A percentile compares a stretch with the other conserved stretches of the same genome.
phyloP scores from a whole-genome alignment of 306 rosid species.

The Cucumis hystrix region DNA sequence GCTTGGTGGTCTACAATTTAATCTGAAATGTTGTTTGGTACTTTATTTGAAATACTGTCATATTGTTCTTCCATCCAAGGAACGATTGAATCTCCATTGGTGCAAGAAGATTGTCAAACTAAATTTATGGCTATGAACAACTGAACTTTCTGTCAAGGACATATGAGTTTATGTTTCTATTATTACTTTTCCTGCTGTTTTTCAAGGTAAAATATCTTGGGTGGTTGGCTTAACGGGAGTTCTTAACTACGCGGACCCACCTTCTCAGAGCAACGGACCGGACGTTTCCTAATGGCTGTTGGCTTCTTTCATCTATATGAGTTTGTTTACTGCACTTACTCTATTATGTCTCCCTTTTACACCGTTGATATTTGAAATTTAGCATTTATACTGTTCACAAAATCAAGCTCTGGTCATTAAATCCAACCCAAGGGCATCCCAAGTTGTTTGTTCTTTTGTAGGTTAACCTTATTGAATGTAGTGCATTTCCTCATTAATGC shows the following conservation, averaged over 20 bases:
- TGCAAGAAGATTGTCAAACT: not conserved
- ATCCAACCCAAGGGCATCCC: not conserved
- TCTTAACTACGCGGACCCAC: not conserved
- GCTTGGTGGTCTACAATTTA: not conserved
- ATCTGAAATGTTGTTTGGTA: not conserved
- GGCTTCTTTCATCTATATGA: not conserved
- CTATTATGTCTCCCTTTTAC: not conserved
- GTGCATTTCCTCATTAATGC: not conserved
- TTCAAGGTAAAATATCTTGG: not conserved
- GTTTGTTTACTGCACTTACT: not conserved
- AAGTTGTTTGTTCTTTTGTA: not conserved
- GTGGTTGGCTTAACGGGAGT: not conserved
- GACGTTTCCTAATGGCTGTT: not conserved
- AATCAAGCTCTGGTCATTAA: not conserved
- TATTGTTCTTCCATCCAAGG: not conserved
- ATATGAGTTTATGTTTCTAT: not conserved
- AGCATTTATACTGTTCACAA: slow-evolving; percentile 2
- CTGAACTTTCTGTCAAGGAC: not conserved
- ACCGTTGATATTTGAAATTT: not conserved
- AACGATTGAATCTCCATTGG: not conserved
- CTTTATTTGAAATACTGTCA: not conserved
- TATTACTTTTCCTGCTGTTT: not conserved
- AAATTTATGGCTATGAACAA: not conserved
- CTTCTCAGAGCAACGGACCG: not conserved
- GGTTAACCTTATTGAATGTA: not conserved